A percentile compares a stretch with the other conserved stretches of the same genome.
Conservation (phyloP, 768 basidiomycete species). For the Lentinula boryana region DNA sequence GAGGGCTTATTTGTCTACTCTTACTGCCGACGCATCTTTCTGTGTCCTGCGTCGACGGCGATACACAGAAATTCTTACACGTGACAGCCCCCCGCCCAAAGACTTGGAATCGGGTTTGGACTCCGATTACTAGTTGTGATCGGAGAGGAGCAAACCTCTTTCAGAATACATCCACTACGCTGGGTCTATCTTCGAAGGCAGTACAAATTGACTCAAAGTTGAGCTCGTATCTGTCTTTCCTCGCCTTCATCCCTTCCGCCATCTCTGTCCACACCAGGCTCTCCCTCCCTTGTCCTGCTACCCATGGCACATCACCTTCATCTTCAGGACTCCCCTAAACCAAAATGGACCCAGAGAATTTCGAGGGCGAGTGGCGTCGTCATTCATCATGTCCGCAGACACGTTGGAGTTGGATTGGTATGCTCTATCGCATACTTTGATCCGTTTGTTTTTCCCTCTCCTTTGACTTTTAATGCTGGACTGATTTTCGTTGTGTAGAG, state of each 20-base stretch:
- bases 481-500: conserved; percentile 24
- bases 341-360: not conserved
- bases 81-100: not conserved
- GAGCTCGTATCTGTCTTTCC: not conserved
- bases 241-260: not conserved
- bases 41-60: not conserved
- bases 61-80: not conserved
- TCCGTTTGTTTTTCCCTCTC: conserved; percentile 45
- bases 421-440: conserved; percentile 89
- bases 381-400: conserved; percentile 50
- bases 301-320: not conserved
- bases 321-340: not conserved
- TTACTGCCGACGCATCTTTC: not conserved
- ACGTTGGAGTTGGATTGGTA: conserved; percentile 80
- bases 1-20: not conserved
- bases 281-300: not conserved
- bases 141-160: not conserved
- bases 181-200: not conserved
- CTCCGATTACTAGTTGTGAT: not conserved
- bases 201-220: not conserved
- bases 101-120: not conserved
- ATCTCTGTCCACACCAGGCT: not conserved
- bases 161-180: conserved; percentile 1
- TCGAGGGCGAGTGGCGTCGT: conserved; percentile 9
- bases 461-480: not conserved